Conservation (phyloP, 2,329 filamentous ascomycete genomes). For the Colletotrichum chlorophyti region DNA sequence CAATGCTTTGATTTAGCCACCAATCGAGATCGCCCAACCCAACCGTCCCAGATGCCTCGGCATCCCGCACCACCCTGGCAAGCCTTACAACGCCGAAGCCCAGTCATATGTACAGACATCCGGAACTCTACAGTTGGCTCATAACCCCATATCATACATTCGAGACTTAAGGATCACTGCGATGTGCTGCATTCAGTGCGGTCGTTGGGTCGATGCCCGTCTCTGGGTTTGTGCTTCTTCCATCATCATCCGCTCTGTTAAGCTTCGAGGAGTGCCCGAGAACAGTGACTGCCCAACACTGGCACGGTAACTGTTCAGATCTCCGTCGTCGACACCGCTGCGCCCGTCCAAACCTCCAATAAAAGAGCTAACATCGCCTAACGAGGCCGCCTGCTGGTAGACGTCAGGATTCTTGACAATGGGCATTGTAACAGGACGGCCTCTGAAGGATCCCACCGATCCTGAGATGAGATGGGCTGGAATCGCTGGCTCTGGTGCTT, state of each 20-base stretch:
- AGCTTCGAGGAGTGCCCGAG: slow-evolving; percentile 52
- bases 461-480: slow-evolving; percentile 36
- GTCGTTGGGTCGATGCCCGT: slow-evolving; percentile 26
- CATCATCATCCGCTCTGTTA: slow-evolving; percentile 56
- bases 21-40: slow-evolving; percentile 3
- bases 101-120: slow-evolving; percentile 25
- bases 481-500: slow-evolving; percentile 34
- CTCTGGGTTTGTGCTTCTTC: slow-evolving; percentile 49
- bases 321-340: slow-evolving; percentile 54
- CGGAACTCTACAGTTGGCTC: slow-evolving; percentile 20
- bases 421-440: slow-evolving; percentile 58
- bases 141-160: slow-evolving; percentile 20
- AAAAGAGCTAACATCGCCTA: slow-evolving; percentile 57
- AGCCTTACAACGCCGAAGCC: slow-evolving; percentile 21
- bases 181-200: slow-evolving; percentile 9
- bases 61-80: slow-evolving; percentile 19
- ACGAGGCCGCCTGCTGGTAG: slow-evolving; percentile 53
- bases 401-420: slow-evolving; percentile 57
- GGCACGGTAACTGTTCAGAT: slow-evolving; percentile 51
- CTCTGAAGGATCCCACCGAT: slow-evolving; percentile 61
- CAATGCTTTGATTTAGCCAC: slow-evolving; percentile 8
- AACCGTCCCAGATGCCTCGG: slow-evolving; percentile 6
- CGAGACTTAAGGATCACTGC: background rate
- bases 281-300: slow-evolving; percentile 47
- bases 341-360: slow-evolving; percentile 61